Base-by-base conservation (phyloP, 1,284 basidiomycete genomes). In the Nidula niveotomentosa region DNA sequence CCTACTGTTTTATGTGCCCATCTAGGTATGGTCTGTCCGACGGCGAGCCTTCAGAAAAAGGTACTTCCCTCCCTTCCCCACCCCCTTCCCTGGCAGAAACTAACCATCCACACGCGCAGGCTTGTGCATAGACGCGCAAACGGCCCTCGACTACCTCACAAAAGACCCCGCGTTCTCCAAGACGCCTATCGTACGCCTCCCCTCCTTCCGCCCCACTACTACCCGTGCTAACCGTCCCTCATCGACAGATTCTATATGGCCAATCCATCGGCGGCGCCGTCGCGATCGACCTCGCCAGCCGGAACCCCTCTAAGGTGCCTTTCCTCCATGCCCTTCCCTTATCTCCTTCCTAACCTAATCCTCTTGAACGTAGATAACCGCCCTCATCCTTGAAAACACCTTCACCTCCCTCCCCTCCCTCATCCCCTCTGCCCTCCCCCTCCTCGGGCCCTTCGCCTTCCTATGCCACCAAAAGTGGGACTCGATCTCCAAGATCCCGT, bases 221-320 rank as follows among this genome's bases (percentile, higher is more conserved):
- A 49, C 46, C 23, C 13, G 15, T 10, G 5, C 18, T 47, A 45
- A 66, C 67, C 52, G 58, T 23, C 55, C 13, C 9, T 47, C 13
- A 23, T 47, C 36, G 17, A 4, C 33, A 89, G 87, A 76, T 93
- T 47, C 70, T 96, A 0, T 98, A 94, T 64, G 96, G 96, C 0
- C 96, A 98, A 70, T 95, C 92, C 6, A 93, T 99, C 34, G 96
- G 96, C 12, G 96, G 96, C n/a, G 96, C 96, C 0, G 95, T 98
- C 1, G 83, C 91, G 10, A 90, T 98, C 51, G 90, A 96, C 69
- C 85, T 97, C 4, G 92, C 92, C 0, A 88, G 86, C 54, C 81
- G 84, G 39, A 96, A 96, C 66, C 84, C 90, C 0, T 73, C 80
- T 33, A 82, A 85, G 62, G 91, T 90, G 55, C 49, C 72, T 68